Evolutionary conservation across 257 asterid species (phyloP), one percentile per base, ranked within the genome.

Genomic region (Scutellaria galericulata): DNA sequence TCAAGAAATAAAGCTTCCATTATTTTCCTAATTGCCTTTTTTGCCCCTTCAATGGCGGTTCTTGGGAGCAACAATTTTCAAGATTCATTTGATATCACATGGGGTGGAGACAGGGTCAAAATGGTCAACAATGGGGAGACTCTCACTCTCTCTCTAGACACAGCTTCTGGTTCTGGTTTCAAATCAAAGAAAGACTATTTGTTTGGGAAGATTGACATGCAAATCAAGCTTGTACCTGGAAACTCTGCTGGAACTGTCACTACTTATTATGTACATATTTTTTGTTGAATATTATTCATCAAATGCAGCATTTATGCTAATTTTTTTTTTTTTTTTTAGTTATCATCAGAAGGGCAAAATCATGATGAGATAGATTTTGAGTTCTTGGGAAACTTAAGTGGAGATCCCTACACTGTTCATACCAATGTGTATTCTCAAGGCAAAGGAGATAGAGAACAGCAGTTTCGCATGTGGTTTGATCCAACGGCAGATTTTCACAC

Each of bases 321-420:
- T 24, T 24, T 18, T 18, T 18, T 18, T 18, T 0, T 18, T 18
- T 24, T 54, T 56, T 18, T 52, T 5, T 13, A 86, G 92, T 42
- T 86, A 68, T 88, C 96, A 15, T 90, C 95, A 10, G 15, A 72
- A 46, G 95, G 96, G 18, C 1, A 64, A 12, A 79, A 15, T 64
- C 96, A 79, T 42, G 96, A 88, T 52, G 96, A 90, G 72, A 90
- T 90, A 70, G 96, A 90, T 66, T 83, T 88, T 24, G 96, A 90
- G 81, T 88, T 90, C 71, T 70, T 90, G 84, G 96, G 95, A 41
- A 90, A 90, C 56, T 14, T 84, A 8, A 88, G 85, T 37, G 96
- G 92, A 0, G 79, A 88, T 18, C 96, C 95, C 5, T 86, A 86
- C 66, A 77, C 83, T 2, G 50, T 88, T 6, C 96, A 90, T 55